Evolutionary conservation across 164 flowering plant species (phyloP).

Genomic region (Buxus sempervirens): DNA sequence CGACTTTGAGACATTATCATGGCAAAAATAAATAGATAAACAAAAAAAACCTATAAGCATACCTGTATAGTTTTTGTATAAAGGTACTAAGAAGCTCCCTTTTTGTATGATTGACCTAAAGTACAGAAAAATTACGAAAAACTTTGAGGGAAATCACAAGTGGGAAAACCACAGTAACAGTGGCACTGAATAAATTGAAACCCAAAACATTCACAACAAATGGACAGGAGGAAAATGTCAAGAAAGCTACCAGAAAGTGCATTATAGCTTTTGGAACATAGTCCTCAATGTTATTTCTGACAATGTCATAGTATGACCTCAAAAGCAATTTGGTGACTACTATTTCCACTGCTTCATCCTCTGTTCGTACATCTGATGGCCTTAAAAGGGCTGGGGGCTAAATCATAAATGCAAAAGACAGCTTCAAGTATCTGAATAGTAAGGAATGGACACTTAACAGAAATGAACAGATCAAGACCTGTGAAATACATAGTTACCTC

Average conservation of each 20-base stretch:
- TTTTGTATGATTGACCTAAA: constrained; percentile 45
- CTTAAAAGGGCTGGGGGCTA: constrained; percentile 37
- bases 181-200: neutral
- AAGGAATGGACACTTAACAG: neutral
- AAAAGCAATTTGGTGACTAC: constrained; percentile 39
- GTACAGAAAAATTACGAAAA: neutral
- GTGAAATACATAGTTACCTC: constrained; percentile 24
- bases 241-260: constrained; percentile 47
- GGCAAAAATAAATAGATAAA: neutral
- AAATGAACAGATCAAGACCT: neutral
- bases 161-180: neutral
- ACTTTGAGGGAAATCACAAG: neutral
- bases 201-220: neutral
- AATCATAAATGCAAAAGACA: constrained; percentile 2
- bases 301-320: constrained; percentile 49
- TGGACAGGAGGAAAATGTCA: neutral
- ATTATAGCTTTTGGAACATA: constrained; percentile 53
- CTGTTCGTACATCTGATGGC: constrained; percentile 28
- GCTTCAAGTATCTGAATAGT: neutral
- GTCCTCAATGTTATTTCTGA: constrained; percentile 45
- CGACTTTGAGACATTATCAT: neutral
- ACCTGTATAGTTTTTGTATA: constrained; percentile 47
- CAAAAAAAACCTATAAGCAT: neutral
- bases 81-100: constrained; percentile 38
- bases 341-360: constrained; percentile 32